phyloP scores from a whole-genome alignment of 345 rosid genomes.

The Dovyalis caffra region DNA sequence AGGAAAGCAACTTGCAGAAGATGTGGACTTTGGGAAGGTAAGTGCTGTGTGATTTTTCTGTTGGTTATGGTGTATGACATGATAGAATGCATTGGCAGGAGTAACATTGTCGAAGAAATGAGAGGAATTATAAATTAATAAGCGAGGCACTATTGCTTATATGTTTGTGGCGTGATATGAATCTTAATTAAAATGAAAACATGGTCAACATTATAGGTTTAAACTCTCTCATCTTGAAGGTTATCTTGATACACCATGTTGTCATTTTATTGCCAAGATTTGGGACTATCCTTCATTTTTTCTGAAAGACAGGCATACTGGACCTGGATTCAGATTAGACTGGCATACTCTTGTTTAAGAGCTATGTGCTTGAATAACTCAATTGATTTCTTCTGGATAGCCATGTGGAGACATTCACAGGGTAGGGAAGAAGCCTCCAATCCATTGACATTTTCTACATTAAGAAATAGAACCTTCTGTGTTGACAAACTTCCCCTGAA shows the following conservation, averaged over 20 bases:
- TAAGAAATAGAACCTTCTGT: not conserved
- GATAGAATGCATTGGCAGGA: not conserved
- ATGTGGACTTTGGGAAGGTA: conserved; percentile 80
- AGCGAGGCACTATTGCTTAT: not conserved
- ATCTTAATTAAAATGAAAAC: not conserved
- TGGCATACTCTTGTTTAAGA: not conserved
- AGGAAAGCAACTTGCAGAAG: conserved; percentile 79
- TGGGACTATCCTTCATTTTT: not conserved
- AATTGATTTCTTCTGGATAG: no score
- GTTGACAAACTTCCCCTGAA: not conserved
- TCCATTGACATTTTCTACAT: not conserved
- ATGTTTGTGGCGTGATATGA: not conserved
- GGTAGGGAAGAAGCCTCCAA: no score
- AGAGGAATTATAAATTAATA: not conserved
- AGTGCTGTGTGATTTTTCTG: conserved; percentile 9
- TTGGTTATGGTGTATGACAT: not conserved
- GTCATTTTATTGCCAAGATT: not conserved
- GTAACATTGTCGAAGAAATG: not conserved
- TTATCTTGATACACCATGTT: not conserved
- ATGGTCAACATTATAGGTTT: not conserved
- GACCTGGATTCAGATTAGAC: not conserved
- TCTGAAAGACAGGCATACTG: not conserved
- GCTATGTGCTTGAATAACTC: not conserved
- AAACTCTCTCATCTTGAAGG: not conserved
- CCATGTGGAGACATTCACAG: no score